phyloP scores from a whole-genome alignment of 345 rosid species.

The Acer negundo region DNA sequence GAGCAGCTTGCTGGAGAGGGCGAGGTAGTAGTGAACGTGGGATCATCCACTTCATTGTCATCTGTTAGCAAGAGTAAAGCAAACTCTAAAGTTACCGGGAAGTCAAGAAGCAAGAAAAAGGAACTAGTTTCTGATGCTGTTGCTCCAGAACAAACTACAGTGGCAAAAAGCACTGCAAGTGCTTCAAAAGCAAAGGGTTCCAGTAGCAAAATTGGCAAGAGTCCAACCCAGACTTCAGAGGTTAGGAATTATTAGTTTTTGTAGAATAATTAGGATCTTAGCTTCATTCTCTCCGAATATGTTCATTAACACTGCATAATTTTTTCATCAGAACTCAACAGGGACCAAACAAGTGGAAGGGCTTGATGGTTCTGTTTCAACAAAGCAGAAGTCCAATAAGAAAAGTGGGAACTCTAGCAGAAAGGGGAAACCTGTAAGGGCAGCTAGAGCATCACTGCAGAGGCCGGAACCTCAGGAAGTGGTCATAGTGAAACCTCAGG shows the following conservation, averaged over 20 bases:
- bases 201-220: conserved; percentile 27
- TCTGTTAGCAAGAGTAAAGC: conserved; percentile 24
- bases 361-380: conserved; percentile 36
- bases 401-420: conserved; percentile 32
- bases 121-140: conserved; percentile 33
- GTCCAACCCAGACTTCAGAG: conserved; percentile 31
- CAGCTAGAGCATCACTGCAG: conserved; percentile 32
- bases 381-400: conserved; percentile 40
- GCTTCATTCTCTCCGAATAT: conserved; percentile 14
- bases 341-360: conserved; percentile 25
- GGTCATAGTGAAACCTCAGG: conserved; percentile 36
- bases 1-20: conserved; percentile 33
- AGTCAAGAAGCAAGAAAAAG: conserved; percentile 45
- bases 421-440: conserved; percentile 38
- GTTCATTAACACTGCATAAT: conserved; percentile 36
- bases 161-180: conserved; percentile 26
- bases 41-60: conserved; percentile 30
- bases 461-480: conserved; percentile 39
- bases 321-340: conserved; percentile 46
- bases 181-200: conserved; percentile 33
- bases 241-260: conserved; percentile 33
- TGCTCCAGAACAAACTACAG: conserved; percentile 25
- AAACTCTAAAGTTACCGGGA: conserved; percentile 34
- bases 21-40: conserved; percentile 22
- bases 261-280: conserved; percentile 17